Base-by-base conservation (phyloP, 768 basidiomycete species). In the Hericium rajendrae region DNA sequence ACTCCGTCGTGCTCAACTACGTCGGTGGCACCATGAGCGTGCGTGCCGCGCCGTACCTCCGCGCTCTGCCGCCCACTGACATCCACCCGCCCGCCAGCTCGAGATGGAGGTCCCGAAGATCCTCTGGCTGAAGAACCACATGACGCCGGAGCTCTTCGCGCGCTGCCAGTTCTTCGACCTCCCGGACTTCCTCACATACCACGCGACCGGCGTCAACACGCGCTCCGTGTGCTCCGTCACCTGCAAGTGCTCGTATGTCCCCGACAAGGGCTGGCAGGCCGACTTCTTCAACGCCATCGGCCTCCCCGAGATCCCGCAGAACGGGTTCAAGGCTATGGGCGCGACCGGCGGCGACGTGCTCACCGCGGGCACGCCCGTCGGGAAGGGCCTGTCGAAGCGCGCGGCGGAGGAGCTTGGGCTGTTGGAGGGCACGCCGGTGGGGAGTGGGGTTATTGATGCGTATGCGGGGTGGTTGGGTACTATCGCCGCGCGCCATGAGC, bases 81-180 rank as follows among this genome's bases (percentile, higher is more conserved):
- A 8, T 8, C 4, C 8, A 8, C 28, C 18, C 18, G 38, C 18
- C 20, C 51, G 1, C 28, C 46, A 97, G 91, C 80, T 97, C 46
- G 94, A 98, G 71, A 98, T 98, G 97, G 95, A 97, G 72, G 83
- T 97, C 48, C 95, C 95, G 0, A 98, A 98, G 71, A 87, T 94
- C 32, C 83, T 98, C 28, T 98, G 97, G 97, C 79, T 98, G 46
- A 97, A 94, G 71, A 85, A 83, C 59, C 77, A 88, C 73, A 94
- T 98, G 94, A 67, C 78, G 2, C 67, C 81, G 0, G 72, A 78
- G 11, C 76, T 75, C 16, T 98, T 99, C 72, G 70, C 79, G 22
- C 74, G 74, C 55, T 90, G 86, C 72, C 86, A 91, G 64, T 89
- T 90, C 74, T 89, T 85, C 70, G 94, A 95, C 66, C 81, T 97